Evolutionary conservation across 2,329 filamentous ascomycete species (phyloP), one percentile per base, ranked within the genome.

Genomic region (Talaromyces verruculosus): DNA sequence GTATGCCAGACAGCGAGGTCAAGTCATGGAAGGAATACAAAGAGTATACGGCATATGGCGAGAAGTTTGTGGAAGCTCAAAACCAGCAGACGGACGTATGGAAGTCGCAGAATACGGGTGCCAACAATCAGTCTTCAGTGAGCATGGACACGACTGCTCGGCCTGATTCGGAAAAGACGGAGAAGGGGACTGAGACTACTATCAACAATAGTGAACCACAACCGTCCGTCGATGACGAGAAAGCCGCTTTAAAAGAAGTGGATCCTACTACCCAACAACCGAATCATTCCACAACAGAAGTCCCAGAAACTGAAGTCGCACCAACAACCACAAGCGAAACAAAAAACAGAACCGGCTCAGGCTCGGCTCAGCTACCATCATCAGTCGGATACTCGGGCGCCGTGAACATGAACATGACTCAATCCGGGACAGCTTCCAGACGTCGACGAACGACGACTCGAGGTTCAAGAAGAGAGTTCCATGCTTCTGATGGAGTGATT

Each of bases 1-100:
- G 93, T 78, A 96, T 96, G 91, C 95, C 95, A 1, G 95, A 99
- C 76, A 97, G 89, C 61, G 92, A 97, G 74, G 95, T 97, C 30
- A 89, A 88, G 69, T 94, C 91, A 51, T 99, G 95, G 95, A 89
- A 91, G 70, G 91, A 96, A 69, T 99, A 99, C 78, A 90, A 91
- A 69, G 90, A 96, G 70, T 96, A 91, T 74, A 84, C 87, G 63
- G 85, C 88, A 4, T 98, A 97, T 75, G 84, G 85, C 19, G 88
- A 90, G 70, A 87, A 88, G 55, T 97, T 99, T 81, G 85, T 87
- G 65, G 88, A 90, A 71, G 78, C 85, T 72, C 77, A 91, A 82
- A 89, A 75, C 71, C 82, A 76, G 77, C 61, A 58, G 59, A 59
- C 37, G 8, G 60, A 61, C 6, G 58, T 37, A n/a, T 58, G 62